These are phyloP conservation scores for Achaetomium macrosporum DNA, from an alignment of 2,329 filamentous ascomycete species.

Conservation along the genomic window DNA sequence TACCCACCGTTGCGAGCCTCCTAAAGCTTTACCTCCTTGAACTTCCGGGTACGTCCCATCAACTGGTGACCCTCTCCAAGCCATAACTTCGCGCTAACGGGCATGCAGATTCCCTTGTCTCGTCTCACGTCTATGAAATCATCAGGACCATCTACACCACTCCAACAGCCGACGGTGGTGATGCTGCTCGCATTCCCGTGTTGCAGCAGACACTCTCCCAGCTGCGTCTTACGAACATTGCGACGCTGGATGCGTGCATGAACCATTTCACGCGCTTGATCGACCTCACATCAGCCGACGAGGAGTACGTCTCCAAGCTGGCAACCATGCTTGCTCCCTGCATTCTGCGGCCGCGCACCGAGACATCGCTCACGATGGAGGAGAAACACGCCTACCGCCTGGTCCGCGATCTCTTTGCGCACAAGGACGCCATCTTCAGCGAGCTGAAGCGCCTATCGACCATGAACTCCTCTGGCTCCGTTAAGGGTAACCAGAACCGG, in stretches of 20 bases:
- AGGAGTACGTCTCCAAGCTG: conserved; percentile 71
- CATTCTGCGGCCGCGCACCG: conserved; percentile 77
- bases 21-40: conserved; percentile 93
- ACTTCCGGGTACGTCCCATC: conserved; percentile 65
- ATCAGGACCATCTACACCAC: conserved; percentile 94
- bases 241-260: conserved; percentile 95
- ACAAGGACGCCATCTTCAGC: conserved; percentile 93
- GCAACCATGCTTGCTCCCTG: conserved; percentile 74
- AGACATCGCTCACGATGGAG: conserved; percentile 89
- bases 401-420: conserved; percentile 82
- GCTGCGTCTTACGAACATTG: conserved; percentile 92
- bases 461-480: conserved; percentile 58
- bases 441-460: conserved; percentile 88
- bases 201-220: conserved; percentile 94
- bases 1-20: conserved; percentile 87
- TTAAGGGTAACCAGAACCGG: conserved; percentile 46
- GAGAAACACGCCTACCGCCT: conserved; percentile 90
- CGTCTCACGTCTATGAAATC: conserved; percentile 97
- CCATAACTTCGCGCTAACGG: conserved; percentile 24
- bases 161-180: conserved; percentile 67
- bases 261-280: conserved; percentile 97
- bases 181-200: conserved; percentile 77
- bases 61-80: neutral
- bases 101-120: conserved; percentile 82
- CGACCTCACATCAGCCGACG: conserved; percentile 92